Evolutionary conservation across 768 basidiomycete species (phyloP), one percentile per base, ranked within the genome.

Genomic region (Coprinellus micaceus): DNA sequence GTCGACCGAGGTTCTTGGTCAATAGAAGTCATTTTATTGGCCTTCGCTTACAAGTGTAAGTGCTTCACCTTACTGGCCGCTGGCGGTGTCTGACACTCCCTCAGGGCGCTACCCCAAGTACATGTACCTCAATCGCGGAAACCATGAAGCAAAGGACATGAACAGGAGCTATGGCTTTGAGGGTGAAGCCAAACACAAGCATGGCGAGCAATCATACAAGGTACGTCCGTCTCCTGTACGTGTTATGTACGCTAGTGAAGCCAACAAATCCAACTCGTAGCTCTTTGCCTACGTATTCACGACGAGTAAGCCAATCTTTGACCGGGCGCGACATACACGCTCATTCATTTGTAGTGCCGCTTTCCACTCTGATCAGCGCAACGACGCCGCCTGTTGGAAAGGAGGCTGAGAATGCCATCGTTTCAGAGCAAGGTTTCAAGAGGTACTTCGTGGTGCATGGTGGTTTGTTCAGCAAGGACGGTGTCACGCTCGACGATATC

Each of bases 1-100:
- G 96, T 99, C 36, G 96, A 99, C 70, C 85, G 96, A 59, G 95
- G 95, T n/a, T 91, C 89, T 25, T 94, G 92, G 91, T 91, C 89
- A 11, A 86, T 92, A 55, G 94, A 94, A 71, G 91, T 98, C 56
- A 94, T 95, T 57, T 74, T 98, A 59, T 86, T 90, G 15, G 88
- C 95, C 4, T 92, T 99, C 66, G 91, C 95, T 11, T 97, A 89
- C 73, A 99, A 99, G 79, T 98, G 91, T 88, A 61, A 66, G 86
- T 70, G 50, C 5, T 36, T 24, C 46, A 45, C 13, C n/a, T 15
- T 43, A 41, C 44, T 50, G 50, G 40, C 28, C 51, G 29, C 13
- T 22, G 33, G 29, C 58, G 43, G 33, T 33, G 46, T 45, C 56
- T 58, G 12, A 61, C 52, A 26, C 4, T 48, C 25, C n/a, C 26